Base-by-base conservation (phyloP, 441 rosid genomes). In the Adansonia gregorii region DNA sequence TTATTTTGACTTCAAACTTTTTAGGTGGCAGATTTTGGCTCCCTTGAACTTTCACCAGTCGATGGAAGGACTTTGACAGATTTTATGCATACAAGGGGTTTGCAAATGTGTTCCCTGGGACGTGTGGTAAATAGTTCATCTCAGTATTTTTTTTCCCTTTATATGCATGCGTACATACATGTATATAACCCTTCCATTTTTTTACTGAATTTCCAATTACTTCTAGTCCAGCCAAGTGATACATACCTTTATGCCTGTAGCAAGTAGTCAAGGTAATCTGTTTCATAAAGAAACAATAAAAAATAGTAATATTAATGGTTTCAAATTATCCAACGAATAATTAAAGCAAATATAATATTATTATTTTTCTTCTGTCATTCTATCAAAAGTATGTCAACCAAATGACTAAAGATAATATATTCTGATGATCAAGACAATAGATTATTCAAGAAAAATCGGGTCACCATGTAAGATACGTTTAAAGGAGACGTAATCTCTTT, bases 21-120 rank as follows among this genome's bases (percentile, higher is more conserved):
- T 78, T 80, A 92, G 97, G 97, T 92, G 81, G 94, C 94, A 81
- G 97, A 92, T 86, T 92, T 92, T 85, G 97, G 92, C 79, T 92
- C 97, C 81, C 94, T 92, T 55, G 97, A 92, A 84, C 94, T 92
- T 83, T 92, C 97, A 65, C 97, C 97, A 2, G 97, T 92, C 0
- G 97, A 92, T 74, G 97, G 97, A 75, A 89, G 92, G 86, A 92
- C 97, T 78, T 83, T 92, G 86, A 92, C 97, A 56, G 94, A 92
- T 82, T 92, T 92, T 84, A 92, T 90, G 94, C 97, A 92, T 78
- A 90, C 97, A 68, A 87, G 94, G 84, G 97, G 97, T 55, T 88
- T 92, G 86, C 92, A 85, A 83, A 92, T 92, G 94, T 78, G 85
- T 80, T 90, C 97, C 73, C 78, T 92, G 73, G 97, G 97, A 56